phyloP scores from a whole-genome alignment of 768 basidiomycete genomes.

The Termitomyces sp. region DNA sequence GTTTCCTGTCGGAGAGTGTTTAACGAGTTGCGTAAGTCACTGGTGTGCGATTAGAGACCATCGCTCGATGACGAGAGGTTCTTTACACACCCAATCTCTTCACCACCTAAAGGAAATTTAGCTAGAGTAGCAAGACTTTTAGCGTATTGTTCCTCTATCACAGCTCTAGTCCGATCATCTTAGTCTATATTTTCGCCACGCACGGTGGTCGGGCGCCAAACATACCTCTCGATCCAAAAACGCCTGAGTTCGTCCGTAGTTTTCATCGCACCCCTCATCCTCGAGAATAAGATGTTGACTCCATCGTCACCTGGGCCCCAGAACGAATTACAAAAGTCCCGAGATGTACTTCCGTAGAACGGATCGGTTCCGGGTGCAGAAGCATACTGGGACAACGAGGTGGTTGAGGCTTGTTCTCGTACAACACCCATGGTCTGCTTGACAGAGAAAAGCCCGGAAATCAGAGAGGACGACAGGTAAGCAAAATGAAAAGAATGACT shows the following conservation, averaged over 20 bases:
- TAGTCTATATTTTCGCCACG: not conserved
- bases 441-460: not conserved
- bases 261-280: constrained; percentile 78
- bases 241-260: constrained; percentile 84
- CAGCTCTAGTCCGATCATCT: constrained; percentile 42
- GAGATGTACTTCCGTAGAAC: constrained; percentile 30
- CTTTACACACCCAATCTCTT: constrained; percentile 82
- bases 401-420: constrained; percentile 63
- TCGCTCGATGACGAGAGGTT: not conserved
- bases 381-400: constrained; percentile 63
- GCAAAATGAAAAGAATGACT: not conserved
- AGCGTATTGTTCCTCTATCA: constrained; percentile 94
- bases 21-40: constrained; percentile 76
- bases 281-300: constrained; percentile 81
- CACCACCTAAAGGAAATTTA: constrained; percentile 68
- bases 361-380: constrained; percentile 42
- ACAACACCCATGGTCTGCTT: constrained; percentile 48
- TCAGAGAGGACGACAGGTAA: not conserved
- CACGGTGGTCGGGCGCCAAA: constrained; percentile 4
- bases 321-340: constrained; percentile 94
- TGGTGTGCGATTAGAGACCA: constrained; percentile 23
- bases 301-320: constrained; percentile 88
- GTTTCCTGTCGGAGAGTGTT: constrained; percentile 81
- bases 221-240: constrained; percentile 93
- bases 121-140: constrained; percentile 75